Evolutionary conservation across 495 filamentous ascomycete species (phyloP).

Genomic region (Xylaria acuta): DNA sequence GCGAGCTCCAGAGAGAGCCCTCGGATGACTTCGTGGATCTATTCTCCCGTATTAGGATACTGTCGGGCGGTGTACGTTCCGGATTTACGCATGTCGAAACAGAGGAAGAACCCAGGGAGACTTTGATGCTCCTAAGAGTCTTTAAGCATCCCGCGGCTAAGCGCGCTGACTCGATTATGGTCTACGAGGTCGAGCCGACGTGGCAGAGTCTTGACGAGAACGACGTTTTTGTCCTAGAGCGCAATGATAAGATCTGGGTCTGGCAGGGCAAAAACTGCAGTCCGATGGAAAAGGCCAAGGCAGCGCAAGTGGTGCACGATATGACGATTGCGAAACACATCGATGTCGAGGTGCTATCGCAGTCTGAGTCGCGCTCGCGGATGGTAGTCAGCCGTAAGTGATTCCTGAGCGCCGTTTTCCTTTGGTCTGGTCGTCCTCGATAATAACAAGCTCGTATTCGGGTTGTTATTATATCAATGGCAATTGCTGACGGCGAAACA

Average conservation of each 20-base stretch:
- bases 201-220: conserved; percentile 66
- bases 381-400: conserved; percentile 46
- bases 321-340: conserved; percentile 66
- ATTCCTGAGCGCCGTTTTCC: background rate
- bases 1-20: conserved; percentile 61
- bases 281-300: conserved; percentile 70
- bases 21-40: conserved; percentile 63
- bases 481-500: background rate
- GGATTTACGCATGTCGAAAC: conserved; percentile 65
- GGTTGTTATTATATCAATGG: background rate
- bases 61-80: conserved; percentile 63
- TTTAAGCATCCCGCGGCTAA: conserved; percentile 59
- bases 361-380: conserved; percentile 59
- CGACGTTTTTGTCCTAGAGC: conserved; percentile 68
- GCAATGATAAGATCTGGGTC: conserved; percentile 65
- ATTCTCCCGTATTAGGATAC: conserved; percentile 62
- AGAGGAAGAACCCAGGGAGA: conserved; percentile 43
- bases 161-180: conserved; percentile 55
- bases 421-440: background rate
- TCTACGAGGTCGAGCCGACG: conserved; percentile 66
- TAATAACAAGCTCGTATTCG: background rate
- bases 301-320: conserved; percentile 67
- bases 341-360: conserved; percentile 66
- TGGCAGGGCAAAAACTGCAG: conserved; percentile 69
- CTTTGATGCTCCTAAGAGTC: conserved; percentile 60